Percentiles rank a stretch among this genome's conserved stretches.
These are phyloP conservation scores for Phytophthora fragariaefolia DNA, from an alignment of 352 stramenopile species.

Conservation along the genomic window DNA sequence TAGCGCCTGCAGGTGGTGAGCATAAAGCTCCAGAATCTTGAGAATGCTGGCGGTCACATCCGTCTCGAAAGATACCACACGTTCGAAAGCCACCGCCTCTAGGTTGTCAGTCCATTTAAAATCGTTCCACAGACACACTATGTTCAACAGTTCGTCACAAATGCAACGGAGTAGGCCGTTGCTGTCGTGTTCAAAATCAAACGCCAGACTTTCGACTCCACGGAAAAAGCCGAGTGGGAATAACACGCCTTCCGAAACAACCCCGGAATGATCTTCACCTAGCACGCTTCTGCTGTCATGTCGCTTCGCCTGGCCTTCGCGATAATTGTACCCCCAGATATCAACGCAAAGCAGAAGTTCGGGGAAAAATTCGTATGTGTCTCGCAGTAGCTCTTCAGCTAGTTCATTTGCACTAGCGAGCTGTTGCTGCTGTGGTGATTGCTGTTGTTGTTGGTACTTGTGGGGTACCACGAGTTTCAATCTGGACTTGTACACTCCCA, in stretches of 20 bases:
- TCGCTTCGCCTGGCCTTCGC: conserved; percentile 41
- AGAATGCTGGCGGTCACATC: conserved; percentile 65
- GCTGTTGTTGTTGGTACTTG: conserved; percentile 43
- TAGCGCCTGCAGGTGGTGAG: conserved; percentile 60
- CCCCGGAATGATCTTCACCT: conserved; percentile 1
- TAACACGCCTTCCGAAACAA: conserved; percentile 16
- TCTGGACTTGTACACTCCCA: conserved; percentile 75
- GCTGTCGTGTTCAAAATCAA: conserved; percentile 72
- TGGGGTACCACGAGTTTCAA: conserved; percentile 69
- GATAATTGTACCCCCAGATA: conserved; percentile 63
- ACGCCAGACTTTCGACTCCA: conserved; percentile 46
- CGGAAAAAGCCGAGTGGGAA: conserved; percentile 58
- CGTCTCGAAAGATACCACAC: conserved; percentile 65
- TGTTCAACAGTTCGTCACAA: conserved; percentile 76
- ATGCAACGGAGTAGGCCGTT: conserved; percentile 67
- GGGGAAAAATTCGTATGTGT: conserved; percentile 76
- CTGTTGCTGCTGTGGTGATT: conserved; percentile 41
- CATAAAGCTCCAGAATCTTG: conserved; percentile 69
- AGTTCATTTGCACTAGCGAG: conserved; percentile 21
- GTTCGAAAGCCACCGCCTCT: conserved; percentile 48
- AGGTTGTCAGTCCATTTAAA: conserved; percentile 77
- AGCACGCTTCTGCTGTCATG: conserved; percentile 22
- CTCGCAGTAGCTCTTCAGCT: conserved; percentile 56
- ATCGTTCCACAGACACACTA: conserved; percentile 82
- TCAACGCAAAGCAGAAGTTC: conserved; percentile 73